Conservation (phyloP, 2,329 filamentous ascomycete species). For the Triangularia setosa region DNA sequence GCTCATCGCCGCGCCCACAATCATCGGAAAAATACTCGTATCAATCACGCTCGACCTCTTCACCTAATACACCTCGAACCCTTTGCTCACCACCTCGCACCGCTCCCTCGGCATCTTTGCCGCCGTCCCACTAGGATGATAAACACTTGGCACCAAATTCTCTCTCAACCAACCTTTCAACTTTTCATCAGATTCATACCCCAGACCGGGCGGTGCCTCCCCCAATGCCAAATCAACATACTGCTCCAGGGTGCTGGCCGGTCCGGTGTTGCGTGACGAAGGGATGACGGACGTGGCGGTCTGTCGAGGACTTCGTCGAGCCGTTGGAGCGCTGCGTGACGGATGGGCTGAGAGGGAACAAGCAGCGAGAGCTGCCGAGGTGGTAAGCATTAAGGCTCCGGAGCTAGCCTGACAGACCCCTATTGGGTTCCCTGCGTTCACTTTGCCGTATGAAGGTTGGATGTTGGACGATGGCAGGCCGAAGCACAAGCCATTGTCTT, state of each 20-base stretch:
- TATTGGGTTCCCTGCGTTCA: too few species aligned
- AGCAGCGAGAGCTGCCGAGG: too few species aligned
- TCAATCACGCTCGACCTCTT: constrained; percentile 6
- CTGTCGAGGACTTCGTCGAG: too few species aligned
- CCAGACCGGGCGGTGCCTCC: constrained; percentile 24
- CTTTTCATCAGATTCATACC: constrained; percentile 21
- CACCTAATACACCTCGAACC: constrained; percentile 28
- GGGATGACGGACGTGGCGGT: too few species aligned
- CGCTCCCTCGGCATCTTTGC: constrained; percentile 29
- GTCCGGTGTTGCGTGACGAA: too few species aligned
- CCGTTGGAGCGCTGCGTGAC: too few species aligned
- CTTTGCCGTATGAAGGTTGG: too few species aligned
- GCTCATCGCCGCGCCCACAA: not conserved
- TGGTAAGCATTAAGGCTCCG: too few species aligned
- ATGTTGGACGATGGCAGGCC: too few species aligned
- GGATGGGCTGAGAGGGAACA: too few species aligned
- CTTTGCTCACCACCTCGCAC: constrained; percentile 30
- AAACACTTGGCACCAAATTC: constrained; percentile 27
- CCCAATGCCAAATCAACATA: constrained; percentile 18
- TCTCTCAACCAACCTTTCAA: constrained; percentile 24
- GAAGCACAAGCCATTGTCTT: too few species aligned
- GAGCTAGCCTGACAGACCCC: too few species aligned
- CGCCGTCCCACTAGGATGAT: constrained; percentile 29
- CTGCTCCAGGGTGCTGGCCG: constrained; percentile 19
- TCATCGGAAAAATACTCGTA: constrained; percentile 1